phyloP scores from a whole-genome alignment of 805 yeast genomes.

The Kodamaea restingae region DNA sequence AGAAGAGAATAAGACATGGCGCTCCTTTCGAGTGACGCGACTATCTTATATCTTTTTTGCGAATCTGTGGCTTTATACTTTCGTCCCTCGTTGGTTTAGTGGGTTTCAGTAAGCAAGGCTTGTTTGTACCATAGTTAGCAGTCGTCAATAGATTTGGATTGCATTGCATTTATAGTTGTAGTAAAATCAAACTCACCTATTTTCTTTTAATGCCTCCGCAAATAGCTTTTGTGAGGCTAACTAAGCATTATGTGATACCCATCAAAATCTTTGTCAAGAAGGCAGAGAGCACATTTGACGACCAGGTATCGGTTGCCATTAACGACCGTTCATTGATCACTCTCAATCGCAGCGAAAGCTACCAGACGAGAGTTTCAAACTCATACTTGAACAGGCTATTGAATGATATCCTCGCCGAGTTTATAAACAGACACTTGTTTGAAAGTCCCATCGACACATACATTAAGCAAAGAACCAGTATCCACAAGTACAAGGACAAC shows the following conservation, averaged over 20 bases:
- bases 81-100: neutral
- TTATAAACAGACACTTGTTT: constrained; percentile 8
- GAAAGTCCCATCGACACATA: constrained; percentile 9
- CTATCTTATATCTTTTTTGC: neutral
- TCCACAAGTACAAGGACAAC: constrained; percentile 5
- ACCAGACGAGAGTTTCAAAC: constrained; percentile 14
- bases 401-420: constrained; percentile 7
- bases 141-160: constrained; percentile 7
- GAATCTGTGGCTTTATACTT: neutral
- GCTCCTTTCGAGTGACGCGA: constrained; percentile 12
- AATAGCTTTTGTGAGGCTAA: constrained; percentile 9
- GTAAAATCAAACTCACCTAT: too few species aligned
- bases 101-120: neutral
- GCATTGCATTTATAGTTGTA: neutral
- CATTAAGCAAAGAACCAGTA: constrained; percentile 2
- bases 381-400: constrained; percentile 12
- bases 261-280: constrained; percentile 13
- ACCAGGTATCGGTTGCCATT: constrained; percentile 12
- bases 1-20: constrained; percentile 7
- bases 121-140: constrained; percentile 2
- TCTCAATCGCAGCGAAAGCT: constrained; percentile 12
- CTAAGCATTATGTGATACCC: constrained; percentile 8
- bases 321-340: constrained; percentile 14
- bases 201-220: constrained; percentile 15
- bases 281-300: neutral